A percentile compares a stretch with the other conserved stretches of the same genome.
phyloP scores from a whole-genome alignment of 2,329 filamentous ascomycete genomes.

The Colletotrichum paranaense region DNA sequence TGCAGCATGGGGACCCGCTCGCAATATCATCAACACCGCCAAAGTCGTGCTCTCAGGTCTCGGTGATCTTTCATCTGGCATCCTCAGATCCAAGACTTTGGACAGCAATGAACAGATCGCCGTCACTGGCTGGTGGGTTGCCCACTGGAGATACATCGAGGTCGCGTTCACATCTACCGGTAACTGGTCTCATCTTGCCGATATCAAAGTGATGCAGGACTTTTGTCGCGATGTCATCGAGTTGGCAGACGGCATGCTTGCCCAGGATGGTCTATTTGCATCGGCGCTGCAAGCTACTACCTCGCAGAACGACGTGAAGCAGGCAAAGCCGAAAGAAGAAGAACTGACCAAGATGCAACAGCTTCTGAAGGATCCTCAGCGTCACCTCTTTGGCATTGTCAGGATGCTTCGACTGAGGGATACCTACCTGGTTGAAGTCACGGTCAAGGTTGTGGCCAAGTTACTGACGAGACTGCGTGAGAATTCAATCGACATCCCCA shows the following conservation, averaged over 20 bases:
- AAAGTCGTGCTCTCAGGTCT: constrained; percentile 67
- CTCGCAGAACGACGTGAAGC: not conserved
- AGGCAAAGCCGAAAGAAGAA: constrained; percentile 45
- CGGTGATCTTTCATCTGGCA: constrained; percentile 66
- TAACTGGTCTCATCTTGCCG: constrained; percentile 80
- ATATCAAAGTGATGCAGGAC: constrained; percentile 85
- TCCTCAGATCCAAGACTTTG: constrained; percentile 66
- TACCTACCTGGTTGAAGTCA: constrained; percentile 83
- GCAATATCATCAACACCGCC: constrained; percentile 66
- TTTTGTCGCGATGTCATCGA: constrained; percentile 97
- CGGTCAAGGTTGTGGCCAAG: constrained; percentile 85
- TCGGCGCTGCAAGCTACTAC: constrained; percentile 64
- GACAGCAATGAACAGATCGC: constrained; percentile 71
- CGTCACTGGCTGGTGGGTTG: constrained; percentile 83
- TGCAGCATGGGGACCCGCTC: constrained; percentile 67
- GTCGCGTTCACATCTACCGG: constrained; percentile 85
- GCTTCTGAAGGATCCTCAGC: constrained; percentile 73
- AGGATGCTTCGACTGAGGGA: constrained; percentile 94
- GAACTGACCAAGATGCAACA: constrained; percentile 49
- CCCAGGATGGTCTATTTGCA: constrained; percentile 85
- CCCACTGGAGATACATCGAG: constrained; percentile 83
- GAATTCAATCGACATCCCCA: constrained; percentile 77
- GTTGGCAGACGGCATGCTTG: constrained; percentile 86
- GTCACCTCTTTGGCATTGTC: constrained; percentile 75
- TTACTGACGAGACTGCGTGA: constrained; percentile 85